Percentiles rank a stretch among this genome's conserved stretches.
Evolutionary conservation across 805 yeast species (phyloP).

Genomic region (Wickerhamiella azymoides): DNA sequence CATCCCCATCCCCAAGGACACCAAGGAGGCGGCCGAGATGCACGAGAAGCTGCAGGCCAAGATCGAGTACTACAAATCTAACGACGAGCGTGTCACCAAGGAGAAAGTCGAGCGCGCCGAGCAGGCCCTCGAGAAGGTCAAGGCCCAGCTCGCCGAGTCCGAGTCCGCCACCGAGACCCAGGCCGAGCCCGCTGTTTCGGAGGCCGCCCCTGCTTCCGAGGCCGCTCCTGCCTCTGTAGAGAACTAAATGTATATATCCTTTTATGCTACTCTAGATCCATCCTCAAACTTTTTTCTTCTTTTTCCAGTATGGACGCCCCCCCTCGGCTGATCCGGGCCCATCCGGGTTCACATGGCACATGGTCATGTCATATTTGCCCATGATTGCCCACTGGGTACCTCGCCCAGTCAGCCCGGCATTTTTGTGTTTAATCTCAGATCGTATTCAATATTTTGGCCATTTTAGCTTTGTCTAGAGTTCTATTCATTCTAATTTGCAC

Average conservation of each 20-base stretch:
- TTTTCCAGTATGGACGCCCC: too few relatives aligned
- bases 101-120: conserved; percentile 63
- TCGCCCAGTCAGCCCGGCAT: too few relatives aligned
- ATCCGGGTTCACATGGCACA: too few relatives aligned
- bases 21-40: conserved; percentile 55
- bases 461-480: too few relatives aligned
- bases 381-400: too few relatives aligned
- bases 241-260: background rate
- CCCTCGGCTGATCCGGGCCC: too few relatives aligned
- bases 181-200: background rate
- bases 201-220: background rate
- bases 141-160: conserved; percentile 29
- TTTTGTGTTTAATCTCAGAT: too few relatives aligned
- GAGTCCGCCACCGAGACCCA: too few relatives aligned
- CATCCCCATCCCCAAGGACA: conserved; percentile 62
- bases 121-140: conserved; percentile 57
- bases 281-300: too few relatives aligned
- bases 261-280: background rate
- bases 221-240: background rate
- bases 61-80: conserved; percentile 48
- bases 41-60: conserved; percentile 58
- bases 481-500: too few relatives aligned
- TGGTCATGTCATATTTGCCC: too few relatives aligned
- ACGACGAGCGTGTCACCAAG: conserved; percentile 71
- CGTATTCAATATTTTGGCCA: too few relatives aligned